A percentile compares a stretch with the other conserved stretches of the same genome.
These are phyloP conservation scores for Rhododendron griersonianum DNA, from an alignment of 148 eudicot genomes.

Conservation along the genomic window DNA sequence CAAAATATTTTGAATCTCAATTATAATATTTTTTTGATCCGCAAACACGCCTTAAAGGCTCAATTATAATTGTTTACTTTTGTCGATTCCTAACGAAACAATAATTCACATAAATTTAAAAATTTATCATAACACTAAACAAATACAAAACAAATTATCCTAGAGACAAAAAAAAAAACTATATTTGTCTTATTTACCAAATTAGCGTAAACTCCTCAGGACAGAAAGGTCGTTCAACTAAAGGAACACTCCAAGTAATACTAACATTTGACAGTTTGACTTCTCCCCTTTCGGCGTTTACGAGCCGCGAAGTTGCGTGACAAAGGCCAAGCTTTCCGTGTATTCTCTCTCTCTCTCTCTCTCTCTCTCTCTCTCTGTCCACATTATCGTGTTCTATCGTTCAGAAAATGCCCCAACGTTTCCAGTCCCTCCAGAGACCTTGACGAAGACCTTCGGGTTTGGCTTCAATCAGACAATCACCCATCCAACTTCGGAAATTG, in stretches of 20 bases:
- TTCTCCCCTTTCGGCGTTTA: not conserved
- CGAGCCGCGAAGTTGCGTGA: conserved; percentile 14
- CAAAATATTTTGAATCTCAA: too few species aligned
- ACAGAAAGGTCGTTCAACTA: not conserved
- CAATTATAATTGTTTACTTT: too few species aligned
- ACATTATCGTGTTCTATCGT: not conserved
- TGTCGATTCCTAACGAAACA: too few species aligned
- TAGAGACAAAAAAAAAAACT: too few species aligned
- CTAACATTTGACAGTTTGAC: not conserved
- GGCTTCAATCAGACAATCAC: not conserved
- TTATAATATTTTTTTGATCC: too few species aligned
- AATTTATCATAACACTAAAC: too few species aligned
- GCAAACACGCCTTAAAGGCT: too few species aligned
- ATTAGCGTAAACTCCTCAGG: not conserved
- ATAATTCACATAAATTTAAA: too few species aligned
- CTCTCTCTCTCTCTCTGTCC: not conserved
- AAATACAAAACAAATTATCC: too few species aligned
- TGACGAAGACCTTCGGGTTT: conserved; percentile 6
- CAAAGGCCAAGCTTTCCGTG: not conserved
- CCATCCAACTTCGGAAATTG: not conserved
- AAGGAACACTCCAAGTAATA: not conserved
- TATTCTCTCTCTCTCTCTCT: not conserved
- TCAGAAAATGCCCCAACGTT: conserved; percentile 1
- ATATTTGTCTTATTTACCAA: not conserved
- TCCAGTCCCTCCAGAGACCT: not conserved